Evolutionary conservation across 345 rosid species (phyloP).

Genomic region (Gossypioides kirkii): DNA sequence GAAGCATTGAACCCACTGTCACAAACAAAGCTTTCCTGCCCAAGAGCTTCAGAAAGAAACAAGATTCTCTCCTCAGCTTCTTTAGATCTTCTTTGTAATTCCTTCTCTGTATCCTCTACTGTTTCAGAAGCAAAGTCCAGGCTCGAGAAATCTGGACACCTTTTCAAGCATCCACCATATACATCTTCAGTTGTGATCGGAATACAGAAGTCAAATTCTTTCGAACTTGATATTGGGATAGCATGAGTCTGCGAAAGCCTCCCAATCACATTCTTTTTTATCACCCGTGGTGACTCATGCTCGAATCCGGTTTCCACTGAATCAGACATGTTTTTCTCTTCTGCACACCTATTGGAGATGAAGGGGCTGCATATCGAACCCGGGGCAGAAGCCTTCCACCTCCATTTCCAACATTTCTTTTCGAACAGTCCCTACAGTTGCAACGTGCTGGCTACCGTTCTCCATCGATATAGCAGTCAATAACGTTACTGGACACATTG

Average conservation of each 20-base stretch:
- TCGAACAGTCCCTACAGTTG: slow-evolving; percentile 40
- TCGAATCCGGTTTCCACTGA: slow-evolving; percentile 61
- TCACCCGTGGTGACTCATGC: slow-evolving; percentile 67
- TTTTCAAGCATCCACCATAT: slow-evolving; percentile 48
- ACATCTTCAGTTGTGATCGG: slow-evolving; percentile 83
- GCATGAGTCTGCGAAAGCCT: slow-evolving; percentile 62
- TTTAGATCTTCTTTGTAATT: slow-evolving; percentile 50
- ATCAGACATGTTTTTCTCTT: slow-evolving; percentile 49
- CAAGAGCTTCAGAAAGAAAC: slow-evolving; percentile 61
- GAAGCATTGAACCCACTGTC: slow-evolving; percentile 55
- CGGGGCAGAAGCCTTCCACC: slow-evolving; percentile 62
- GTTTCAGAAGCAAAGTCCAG: slow-evolving; percentile 27
- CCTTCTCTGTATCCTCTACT: slow-evolving; percentile 48
- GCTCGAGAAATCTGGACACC: slow-evolving; percentile 34
- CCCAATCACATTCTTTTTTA: slow-evolving; percentile 83
- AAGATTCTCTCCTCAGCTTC: slow-evolving; percentile 71
- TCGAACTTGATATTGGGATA: slow-evolving; percentile 40
- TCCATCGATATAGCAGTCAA: slow-evolving; percentile 90
- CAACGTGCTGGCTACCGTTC: slow-evolving; percentile 63
- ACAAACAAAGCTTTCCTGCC: slow-evolving; percentile 50
- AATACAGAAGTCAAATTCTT: slow-evolving; percentile 31
- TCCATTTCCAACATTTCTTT: slow-evolving; percentile 36
- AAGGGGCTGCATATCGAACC: slow-evolving; percentile 50
- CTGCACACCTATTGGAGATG: slow-evolving; percentile 53
- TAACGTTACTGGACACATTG: slow-evolving; percentile 66